A percentile compares a stretch with the other conserved stretches of the same genome.
Conservation (phyloP, 495 filamentous ascomycete genomes). For the Staphylotrichum tortipilum region DNA sequence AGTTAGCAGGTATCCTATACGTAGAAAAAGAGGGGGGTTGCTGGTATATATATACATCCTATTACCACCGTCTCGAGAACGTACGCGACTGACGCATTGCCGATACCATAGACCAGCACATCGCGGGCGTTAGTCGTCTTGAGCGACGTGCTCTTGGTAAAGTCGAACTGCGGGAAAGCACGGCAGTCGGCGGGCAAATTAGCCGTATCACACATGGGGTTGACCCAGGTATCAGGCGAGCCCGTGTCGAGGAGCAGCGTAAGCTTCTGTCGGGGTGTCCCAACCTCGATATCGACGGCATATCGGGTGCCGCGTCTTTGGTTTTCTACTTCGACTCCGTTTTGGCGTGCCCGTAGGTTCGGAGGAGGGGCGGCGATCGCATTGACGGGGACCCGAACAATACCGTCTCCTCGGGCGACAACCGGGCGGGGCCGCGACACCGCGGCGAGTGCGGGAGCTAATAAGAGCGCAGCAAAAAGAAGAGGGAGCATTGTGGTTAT, state of each 20-base stretch:
- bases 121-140: no score
- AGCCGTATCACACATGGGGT: not conserved
- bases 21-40: not conserved
- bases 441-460: no score
- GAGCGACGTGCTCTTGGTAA: not conserved
- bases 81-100: not conserved
- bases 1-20: not conserved
- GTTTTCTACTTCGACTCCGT: no score
- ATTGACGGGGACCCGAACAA: no score
- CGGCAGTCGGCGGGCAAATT: not conserved
- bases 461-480: no score
- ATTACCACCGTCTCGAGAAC: not conserved
- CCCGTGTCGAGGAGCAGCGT: not conserved
- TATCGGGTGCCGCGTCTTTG: not conserved
- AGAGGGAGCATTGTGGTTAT: no score
- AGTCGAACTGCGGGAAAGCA: not conserved
- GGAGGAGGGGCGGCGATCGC: no score
- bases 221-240: not conserved
- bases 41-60: no score
- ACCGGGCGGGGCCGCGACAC: no score
- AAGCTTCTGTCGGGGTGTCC: not conserved
- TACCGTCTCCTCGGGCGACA: no score
- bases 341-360: no score
- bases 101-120: not conserved
- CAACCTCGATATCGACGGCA: not conserved